Conservation (phyloP, 495 filamentous ascomycete species). For the Evernia prunastri region DNA sequence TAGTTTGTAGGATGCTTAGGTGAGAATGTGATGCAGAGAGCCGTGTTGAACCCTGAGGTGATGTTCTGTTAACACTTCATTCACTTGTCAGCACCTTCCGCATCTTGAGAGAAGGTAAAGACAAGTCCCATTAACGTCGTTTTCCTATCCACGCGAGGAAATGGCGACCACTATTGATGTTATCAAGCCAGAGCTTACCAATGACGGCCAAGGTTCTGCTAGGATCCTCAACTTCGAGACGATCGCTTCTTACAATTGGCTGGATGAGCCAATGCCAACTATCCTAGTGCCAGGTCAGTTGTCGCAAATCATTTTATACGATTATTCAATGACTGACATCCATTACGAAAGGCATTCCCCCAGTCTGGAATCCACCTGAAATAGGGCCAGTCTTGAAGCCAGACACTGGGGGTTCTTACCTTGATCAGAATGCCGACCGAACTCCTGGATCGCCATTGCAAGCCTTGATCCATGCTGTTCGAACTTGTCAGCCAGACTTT, state of each 20-base stretch:
- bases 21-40: no score
- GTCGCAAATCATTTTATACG: no score
- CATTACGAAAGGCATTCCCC: constrained; percentile 4
- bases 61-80: no score
- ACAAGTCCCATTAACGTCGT: no score
- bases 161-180: no score
- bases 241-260: constrained; percentile 21
- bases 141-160: no score
- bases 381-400: neutral
- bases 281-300: constrained; percentile 14
- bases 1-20: no score
- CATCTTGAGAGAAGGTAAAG: no score
- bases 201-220: neutral
- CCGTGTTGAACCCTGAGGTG: no score
- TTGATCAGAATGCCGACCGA: constrained; percentile 17
- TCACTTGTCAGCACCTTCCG: no score
- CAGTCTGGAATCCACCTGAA: constrained; percentile 4
- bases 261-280: constrained; percentile 10
- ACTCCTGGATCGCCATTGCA: constrained; percentile 11
- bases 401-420: constrained; percentile 7
- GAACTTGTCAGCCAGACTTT: constrained; percentile 4
- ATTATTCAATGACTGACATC: neutral
- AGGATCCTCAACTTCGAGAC: constrained; percentile 5
- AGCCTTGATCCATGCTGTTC: constrained; percentile 5
- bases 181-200: no score